Percentiles rank a stretch among this genome's conserved stretches.
phyloP scores from a whole-genome alignment of 345 rosid genomes.

The Populus davidiana region DNA sequence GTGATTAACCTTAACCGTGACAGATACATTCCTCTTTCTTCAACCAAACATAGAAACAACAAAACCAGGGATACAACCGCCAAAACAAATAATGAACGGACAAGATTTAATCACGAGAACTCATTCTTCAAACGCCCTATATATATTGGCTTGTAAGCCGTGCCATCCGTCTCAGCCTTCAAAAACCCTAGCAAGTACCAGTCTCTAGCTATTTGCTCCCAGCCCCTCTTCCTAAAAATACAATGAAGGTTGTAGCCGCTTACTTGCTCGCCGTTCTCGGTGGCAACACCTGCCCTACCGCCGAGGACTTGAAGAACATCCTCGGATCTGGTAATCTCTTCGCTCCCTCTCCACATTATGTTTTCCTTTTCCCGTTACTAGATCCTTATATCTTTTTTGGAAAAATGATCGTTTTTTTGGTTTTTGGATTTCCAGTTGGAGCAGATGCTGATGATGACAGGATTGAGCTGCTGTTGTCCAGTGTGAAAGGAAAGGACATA shows the following conservation, averaged over 20 bases:
- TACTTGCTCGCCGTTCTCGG: slow-evolving; percentile 70
- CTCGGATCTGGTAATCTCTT: slow-evolving; percentile 60
- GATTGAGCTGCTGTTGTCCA: slow-evolving; percentile 49
- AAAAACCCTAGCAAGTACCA: background rate
- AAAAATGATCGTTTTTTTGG: background rate
- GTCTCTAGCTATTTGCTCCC: background rate
- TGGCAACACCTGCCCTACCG: slow-evolving; percentile 56
- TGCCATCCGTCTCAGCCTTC: background rate
- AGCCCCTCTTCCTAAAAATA: background rate
- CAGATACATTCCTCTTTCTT: background rate
- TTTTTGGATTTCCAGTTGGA: slow-evolving; percentile 45
- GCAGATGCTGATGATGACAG: slow-evolving; percentile 62
- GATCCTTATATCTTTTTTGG: background rate
- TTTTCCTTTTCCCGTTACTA: background rate
- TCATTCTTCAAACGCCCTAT: background rate
- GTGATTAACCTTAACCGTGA: background rate
- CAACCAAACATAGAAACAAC: background rate
- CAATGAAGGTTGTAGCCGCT: slow-evolving; percentile 79
- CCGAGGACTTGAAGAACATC: slow-evolving; percentile 49
- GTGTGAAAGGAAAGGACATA: slow-evolving; percentile 60
- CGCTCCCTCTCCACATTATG: background rate
- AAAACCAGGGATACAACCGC: background rate
- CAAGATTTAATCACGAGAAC: background rate
- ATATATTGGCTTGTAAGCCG: background rate
- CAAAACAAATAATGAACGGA: background rate